A percentile compares a stretch with the other conserved stretches of the same genome.
Conservation (phyloP, 2,329 filamentous ascomycete species). For the Xylaria sp. region DNA sequence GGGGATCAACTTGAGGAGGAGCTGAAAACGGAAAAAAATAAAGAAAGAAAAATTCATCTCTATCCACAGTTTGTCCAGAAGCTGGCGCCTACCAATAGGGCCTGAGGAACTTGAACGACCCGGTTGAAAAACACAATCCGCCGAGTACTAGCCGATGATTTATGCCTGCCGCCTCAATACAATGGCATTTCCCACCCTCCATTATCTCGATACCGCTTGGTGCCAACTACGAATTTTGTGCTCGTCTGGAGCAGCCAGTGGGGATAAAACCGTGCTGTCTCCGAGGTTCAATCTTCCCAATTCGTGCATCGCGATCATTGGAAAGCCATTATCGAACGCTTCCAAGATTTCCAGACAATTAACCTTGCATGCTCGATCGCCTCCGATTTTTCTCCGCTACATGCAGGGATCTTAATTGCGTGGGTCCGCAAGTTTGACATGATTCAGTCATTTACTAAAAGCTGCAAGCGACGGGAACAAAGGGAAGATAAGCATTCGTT, state of each 20-base stretch:
- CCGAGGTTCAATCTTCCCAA: background rate
- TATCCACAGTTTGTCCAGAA: background rate
- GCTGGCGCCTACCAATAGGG: background rate
- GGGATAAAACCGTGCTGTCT: background rate
- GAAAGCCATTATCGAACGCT: background rate
- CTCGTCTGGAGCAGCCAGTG: background rate
- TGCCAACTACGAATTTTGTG: background rate
- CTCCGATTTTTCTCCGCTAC: conserved; percentile 20
- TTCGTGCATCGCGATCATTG: conserved; percentile 5
- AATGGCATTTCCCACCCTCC: background rate
- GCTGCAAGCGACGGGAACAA: background rate
- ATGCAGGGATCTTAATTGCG: conserved; percentile 27
- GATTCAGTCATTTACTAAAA: conserved; percentile 5
- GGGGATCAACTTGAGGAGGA: background rate
- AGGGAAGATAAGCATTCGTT: conserved; percentile 4
- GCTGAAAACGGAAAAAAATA: background rate
- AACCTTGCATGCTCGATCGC: conserved; percentile 14
- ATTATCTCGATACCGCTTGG: background rate
- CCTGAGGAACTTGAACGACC: background rate
- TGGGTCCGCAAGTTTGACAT: conserved; percentile 25
- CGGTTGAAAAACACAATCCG: background rate
- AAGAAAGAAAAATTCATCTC: background rate
- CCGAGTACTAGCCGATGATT: conserved; percentile 13
- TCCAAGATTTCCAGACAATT: background rate
- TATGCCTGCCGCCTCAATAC: background rate